Percentiles rank a stretch among this genome's conserved stretches.
Evolutionary conservation across 192 early-diverging fungal genomes (phyloP).

Genomic region (Coemansia furcata): DNA sequence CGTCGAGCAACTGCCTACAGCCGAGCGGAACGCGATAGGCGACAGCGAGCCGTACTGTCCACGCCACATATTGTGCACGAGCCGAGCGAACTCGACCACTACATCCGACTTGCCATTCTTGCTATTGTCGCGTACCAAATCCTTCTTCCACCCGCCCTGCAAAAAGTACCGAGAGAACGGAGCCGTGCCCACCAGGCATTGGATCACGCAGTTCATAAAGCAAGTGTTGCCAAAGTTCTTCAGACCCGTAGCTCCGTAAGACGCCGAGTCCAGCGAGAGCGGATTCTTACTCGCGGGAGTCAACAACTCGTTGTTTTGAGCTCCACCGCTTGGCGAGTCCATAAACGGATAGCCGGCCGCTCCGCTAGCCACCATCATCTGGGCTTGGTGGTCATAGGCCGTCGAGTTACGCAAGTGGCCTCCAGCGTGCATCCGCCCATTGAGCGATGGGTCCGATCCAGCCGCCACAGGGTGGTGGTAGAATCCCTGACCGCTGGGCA

Average conservation of each 20-base stretch:
- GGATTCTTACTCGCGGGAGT: neutral
- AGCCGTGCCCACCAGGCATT: constrained; percentile 69
- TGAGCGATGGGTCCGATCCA: constrained; percentile 49
- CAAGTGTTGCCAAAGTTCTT: constrained; percentile 85
- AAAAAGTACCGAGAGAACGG: constrained; percentile 72
- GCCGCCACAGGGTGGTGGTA: constrained; percentile 36
- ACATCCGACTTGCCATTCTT: constrained; percentile 65
- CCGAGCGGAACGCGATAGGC: constrained; percentile 74
- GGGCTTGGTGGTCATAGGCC: constrained; percentile 11
- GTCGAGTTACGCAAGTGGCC: constrained; percentile 37
- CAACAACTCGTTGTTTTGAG: neutral
- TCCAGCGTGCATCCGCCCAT: constrained; percentile 42
- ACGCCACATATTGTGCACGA: constrained; percentile 82
- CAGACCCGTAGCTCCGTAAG: constrained; percentile 68
- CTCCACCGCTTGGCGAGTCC: neutral
- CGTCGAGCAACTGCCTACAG: constrained; percentile 70
- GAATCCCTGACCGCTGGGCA: constrained; percentile 16
- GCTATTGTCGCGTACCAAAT: constrained; percentile 52
- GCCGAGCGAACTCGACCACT: constrained; percentile 70
- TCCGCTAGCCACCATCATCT: constrained; percentile 3
- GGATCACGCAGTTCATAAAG: constrained; percentile 83
- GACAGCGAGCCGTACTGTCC: constrained; percentile 73
- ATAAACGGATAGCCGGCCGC: neutral
- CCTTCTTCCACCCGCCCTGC: constrained; percentile 55
- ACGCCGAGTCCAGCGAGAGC: constrained; percentile 34